A percentile compares a stretch with the other conserved stretches of the same genome.
Evolutionary conservation across 1,139 yeast species (phyloP).

Genomic region (Suhomyces anneliseae): DNA sequence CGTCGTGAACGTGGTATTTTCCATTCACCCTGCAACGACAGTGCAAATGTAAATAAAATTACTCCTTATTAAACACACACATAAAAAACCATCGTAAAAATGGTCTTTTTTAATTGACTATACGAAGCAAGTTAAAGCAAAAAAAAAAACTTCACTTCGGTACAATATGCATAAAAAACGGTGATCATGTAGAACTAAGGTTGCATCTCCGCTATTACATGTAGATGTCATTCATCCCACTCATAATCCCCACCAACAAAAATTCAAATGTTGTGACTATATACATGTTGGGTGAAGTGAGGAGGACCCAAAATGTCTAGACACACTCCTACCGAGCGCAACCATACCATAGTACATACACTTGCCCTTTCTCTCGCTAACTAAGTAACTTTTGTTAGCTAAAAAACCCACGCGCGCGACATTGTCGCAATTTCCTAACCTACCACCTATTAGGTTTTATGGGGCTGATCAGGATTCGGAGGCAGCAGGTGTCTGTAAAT

Average conservation of each 20-base stretch:
- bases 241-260: slow-evolving; percentile 2
- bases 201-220: background rate
- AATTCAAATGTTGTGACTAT: background rate
- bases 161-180: no score
- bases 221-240: background rate
- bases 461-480: slow-evolving; percentile 8
- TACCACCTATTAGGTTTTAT: background rate
- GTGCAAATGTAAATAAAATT: no score
- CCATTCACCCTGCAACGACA: no score
- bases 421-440: slow-evolving; percentile 4
- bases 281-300: background rate
- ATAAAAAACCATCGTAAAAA: no score
- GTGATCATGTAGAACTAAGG: no score
- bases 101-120: no score
- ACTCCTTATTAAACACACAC: no score
- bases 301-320: background rate
- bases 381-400: no score
- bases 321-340: background rate
- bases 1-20: no score
- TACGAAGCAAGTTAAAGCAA: no score
- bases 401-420: slow-evolving; percentile 1
- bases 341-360: background rate
- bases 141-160: no score
- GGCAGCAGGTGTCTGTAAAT: background rate
- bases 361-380: no score